These are phyloP conservation scores for Spinacia oleracea DNA, from an alignment of 179 eudicot species.

Conservation along the genomic window DNA sequence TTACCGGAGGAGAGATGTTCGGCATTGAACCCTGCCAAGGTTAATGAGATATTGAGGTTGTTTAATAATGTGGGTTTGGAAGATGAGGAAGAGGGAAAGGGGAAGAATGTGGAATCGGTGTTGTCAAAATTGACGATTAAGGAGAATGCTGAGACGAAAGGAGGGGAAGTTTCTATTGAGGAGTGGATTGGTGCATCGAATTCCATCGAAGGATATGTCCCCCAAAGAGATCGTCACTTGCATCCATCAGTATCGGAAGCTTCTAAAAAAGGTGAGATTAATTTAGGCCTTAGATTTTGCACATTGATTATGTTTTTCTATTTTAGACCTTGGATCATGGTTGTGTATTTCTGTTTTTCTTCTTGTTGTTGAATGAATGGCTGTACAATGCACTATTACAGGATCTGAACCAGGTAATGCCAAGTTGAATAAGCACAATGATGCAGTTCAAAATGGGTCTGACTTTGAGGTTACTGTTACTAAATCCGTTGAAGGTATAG, in stretches of 20 bases:
- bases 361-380: conserved; percentile 1
- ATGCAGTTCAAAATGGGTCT: conserved; percentile 21
- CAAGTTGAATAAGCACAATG: conserved; percentile 17
- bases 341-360: conserved; percentile 7
- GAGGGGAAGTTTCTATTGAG: conserved; percentile 58
- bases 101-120: conserved; percentile 44
- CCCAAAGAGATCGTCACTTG: conserved; percentile 45
- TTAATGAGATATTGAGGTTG: conserved; percentile 51
- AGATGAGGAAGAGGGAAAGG: conserved; percentile 39
- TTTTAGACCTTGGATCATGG: not conserved
- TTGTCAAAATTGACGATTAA: conserved; percentile 54
- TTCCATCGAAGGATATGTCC: conserved; percentile 94
- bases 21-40: conserved; percentile 42
- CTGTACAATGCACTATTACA: conserved; percentile 24
- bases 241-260: conserved; percentile 28
- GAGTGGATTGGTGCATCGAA: conserved; percentile 87
- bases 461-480: conserved; percentile 30
- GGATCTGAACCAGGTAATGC: conserved; percentile 25
- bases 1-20: conserved; percentile 63
- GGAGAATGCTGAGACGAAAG: conserved; percentile 48
- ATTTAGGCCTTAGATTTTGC: not conserved
- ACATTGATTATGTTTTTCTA: not conserved
- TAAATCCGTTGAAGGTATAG: conserved; percentile 11
- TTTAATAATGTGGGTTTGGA: conserved; percentile 48
- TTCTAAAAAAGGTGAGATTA: conserved; percentile 40